Percentiles rank a stretch among this genome's conserved stretches.
These are phyloP conservation scores for Primulina eburnea DNA, from an alignment of 257 asterid species.

Conservation along the genomic window DNA sequence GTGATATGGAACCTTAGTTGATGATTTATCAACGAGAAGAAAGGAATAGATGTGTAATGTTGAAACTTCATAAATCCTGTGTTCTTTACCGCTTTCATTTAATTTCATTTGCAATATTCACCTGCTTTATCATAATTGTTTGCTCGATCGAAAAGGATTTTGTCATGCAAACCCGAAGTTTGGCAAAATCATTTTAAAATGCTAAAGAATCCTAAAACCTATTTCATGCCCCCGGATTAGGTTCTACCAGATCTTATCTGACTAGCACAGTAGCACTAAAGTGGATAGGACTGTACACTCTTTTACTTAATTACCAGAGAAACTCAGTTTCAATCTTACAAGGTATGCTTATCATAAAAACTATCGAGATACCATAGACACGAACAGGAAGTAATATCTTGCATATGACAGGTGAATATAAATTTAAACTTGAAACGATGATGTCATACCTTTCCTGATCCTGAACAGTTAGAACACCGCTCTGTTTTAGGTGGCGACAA, in stretches of 20 bases:
- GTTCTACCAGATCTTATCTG: background rate
- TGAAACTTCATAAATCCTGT: background rate
- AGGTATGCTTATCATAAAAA: background rate
- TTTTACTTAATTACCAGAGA: background rate
- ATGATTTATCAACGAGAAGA: no score
- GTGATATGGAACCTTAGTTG: background rate
- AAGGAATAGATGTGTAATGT: no score
- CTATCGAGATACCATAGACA: background rate
- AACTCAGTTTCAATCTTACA: background rate
- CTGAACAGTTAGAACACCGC: slow-evolving; percentile 88
- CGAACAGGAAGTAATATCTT: background rate
- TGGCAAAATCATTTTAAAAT: background rate
- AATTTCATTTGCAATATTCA: background rate
- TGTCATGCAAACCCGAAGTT: background rate
- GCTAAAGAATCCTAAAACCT: background rate
- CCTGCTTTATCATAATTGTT: background rate
- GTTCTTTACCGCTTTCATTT: background rate
- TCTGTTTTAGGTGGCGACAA: slow-evolving; percentile 69
- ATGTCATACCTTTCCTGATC: slow-evolving; percentile 79
- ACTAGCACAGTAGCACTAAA: no score
- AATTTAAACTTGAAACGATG: slow-evolving; percentile 12
- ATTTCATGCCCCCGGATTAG: background rate
- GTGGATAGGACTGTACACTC: background rate
- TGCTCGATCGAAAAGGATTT: background rate
- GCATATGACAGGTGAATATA: background rate